Conservation (phyloP, 306 rosid genomes). For the Vachellia collinsii region DNA sequence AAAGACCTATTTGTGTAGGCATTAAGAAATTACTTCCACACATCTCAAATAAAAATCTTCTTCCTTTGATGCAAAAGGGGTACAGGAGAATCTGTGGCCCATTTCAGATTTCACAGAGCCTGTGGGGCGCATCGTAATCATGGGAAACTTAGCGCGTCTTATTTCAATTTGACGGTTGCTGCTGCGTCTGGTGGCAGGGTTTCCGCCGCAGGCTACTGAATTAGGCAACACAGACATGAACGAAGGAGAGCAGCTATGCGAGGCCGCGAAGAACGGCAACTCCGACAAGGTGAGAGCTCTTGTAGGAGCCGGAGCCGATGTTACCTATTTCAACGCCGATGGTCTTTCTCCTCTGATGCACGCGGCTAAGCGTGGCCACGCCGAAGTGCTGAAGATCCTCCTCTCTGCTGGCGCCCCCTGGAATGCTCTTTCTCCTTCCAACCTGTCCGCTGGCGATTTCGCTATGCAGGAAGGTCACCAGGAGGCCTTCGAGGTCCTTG, state of each 20-base stretch:
- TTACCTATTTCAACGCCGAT: slow-evolving; percentile 58
- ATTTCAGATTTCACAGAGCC: too few relatives aligned
- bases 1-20: too few relatives aligned
- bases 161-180: neutral
- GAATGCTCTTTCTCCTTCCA: slow-evolving; percentile 90
- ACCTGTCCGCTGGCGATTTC: slow-evolving; percentile 74
- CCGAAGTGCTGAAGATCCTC: slow-evolving; percentile 53
- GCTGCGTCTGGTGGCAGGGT: slow-evolving; percentile 16
- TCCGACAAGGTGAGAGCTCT: slow-evolving; percentile 52
- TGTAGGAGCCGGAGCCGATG: slow-evolving; percentile 68
- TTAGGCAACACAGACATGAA: slow-evolving; percentile 46
- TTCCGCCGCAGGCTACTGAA: neutral
- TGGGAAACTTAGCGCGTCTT: too few relatives aligned
- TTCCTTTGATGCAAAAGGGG: too few relatives aligned
- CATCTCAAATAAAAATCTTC: too few relatives aligned
- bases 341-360: slow-evolving; percentile 91
- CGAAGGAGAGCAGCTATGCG: slow-evolving; percentile 56
- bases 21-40: too few relatives aligned
- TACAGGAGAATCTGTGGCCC: too few relatives aligned
- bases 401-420: slow-evolving; percentile 88
- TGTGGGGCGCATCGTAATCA: too few relatives aligned
- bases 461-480: slow-evolving; percentile 74
- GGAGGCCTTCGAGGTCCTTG: slow-evolving; percentile 66
- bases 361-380: slow-evolving; percentile 83
- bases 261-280: slow-evolving; percentile 74